Conservation (phyloP, 1,284 basidiomycete species). For the Bjerkandera adusta region DNA sequence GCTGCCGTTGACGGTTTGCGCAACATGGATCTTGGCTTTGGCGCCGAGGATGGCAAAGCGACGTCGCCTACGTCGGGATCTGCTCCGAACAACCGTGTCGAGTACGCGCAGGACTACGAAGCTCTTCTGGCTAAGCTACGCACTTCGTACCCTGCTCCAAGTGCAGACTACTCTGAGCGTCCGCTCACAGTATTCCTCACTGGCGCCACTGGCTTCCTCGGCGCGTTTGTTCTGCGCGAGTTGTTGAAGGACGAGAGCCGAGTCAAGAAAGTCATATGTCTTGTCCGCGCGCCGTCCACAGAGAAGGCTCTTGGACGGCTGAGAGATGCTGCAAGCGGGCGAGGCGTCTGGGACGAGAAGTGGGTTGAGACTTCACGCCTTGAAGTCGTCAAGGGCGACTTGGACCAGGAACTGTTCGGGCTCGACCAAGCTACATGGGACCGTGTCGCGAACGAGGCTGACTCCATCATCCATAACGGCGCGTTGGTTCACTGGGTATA, state of each 20-base stretch:
- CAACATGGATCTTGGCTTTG: slow-evolving; percentile 81
- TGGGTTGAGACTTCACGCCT: slow-evolving; percentile 76
- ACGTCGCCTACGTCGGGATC: slow-evolving; percentile 12
- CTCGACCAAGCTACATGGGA: slow-evolving; percentile 68
- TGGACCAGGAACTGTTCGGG: slow-evolving; percentile 79
- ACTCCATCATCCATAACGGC: slow-evolving; percentile 93
- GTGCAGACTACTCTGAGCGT: slow-evolving; percentile 50
- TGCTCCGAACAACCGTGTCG: slow-evolving; percentile 32
- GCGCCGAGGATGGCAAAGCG: slow-evolving; percentile 33
- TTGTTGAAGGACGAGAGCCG: slow-evolving; percentile 62
- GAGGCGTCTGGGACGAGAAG: slow-evolving; percentile 91
- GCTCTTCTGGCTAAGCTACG: slow-evolving; percentile 59
- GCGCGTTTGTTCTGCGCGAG: slow-evolving; percentile 89
- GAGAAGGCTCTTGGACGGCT: slow-evolving; percentile 73
- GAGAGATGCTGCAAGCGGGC: slow-evolving; percentile 74
- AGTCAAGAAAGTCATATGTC: slow-evolving; percentile 88
- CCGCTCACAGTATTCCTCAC: slow-evolving; percentile 88
- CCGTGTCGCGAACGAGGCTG: slow-evolving; percentile 70
- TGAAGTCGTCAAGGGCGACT: slow-evolving; percentile 88
- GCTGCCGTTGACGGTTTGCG: slow-evolving; percentile 76
- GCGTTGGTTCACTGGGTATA: slow-evolving; percentile 99
- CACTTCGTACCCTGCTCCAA: slow-evolving; percentile 55
- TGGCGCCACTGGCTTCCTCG: slow-evolving; percentile 96
- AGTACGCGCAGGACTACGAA: slow-evolving; percentile 84
- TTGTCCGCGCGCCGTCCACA: slow-evolving; percentile 74